Evolutionary conservation across 1,284 basidiomycete genomes (phyloP).

Genomic region (Ganoderma lucidum): DNA sequence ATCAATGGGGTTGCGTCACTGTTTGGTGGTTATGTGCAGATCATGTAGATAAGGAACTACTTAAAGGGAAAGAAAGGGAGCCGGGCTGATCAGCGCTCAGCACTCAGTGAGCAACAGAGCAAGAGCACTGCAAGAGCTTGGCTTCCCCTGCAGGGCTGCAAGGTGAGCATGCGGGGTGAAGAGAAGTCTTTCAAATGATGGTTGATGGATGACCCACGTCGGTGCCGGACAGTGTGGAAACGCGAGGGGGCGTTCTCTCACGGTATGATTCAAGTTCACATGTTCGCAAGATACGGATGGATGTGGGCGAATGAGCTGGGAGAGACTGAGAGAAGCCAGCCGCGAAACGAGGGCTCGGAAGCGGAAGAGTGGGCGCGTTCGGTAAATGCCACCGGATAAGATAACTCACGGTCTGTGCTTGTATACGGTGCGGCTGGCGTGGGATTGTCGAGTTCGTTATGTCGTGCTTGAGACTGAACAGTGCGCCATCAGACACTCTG

Average conservation of each 20-base stretch:
- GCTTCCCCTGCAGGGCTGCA: constrained; percentile 1
- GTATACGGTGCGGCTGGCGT: not conserved
- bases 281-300: not conserved
- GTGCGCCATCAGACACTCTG: not conserved
- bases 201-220: constrained; percentile 14
- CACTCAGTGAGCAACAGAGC: not conserved
- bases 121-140: not conserved
- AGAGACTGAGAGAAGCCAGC: not conserved
- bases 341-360: not conserved
- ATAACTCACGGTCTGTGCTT: not conserved
- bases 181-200: constrained; percentile 21
- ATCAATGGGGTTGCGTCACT: not conserved
- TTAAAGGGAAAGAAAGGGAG: too few relatives aligned
- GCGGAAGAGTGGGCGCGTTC: not conserved
- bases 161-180: constrained; percentile 52
- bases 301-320: not conserved
- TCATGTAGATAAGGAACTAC: not conserved
- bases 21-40: not conserved
- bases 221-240: constrained; percentile 31
- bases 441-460: not conserved
- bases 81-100: not conserved
- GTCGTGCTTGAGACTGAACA: not conserved
- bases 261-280: constrained; percentile 8
- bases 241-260: constrained; percentile 12
- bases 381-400: not conserved